Percentiles rank a stretch among this genome's conserved stretches.
Conservation (phyloP, 805 yeast genomes). For the Saccharomyces kudriavzevii region DNA sequence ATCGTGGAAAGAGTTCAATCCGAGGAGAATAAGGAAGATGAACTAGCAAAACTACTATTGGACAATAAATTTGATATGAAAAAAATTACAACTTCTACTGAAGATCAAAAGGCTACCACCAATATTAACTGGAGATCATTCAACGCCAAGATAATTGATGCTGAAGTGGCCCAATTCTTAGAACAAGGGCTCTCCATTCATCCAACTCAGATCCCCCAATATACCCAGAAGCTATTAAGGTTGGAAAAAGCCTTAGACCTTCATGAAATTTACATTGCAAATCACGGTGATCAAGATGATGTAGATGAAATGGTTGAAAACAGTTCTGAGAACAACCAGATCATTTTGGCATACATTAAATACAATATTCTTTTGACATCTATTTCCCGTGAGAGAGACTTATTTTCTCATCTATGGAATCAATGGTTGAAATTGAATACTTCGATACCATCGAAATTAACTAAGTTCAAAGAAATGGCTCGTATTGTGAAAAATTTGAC, state of each 20-base stretch:
- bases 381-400: slow-evolving; percentile 59
- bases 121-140: slow-evolving; percentile 52
- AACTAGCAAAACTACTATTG: slow-evolving; percentile 35
- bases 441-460: slow-evolving; percentile 19
- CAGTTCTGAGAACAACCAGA: slow-evolving; percentile 57
- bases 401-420: slow-evolving; percentile 33
- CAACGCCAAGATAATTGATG: slow-evolving; percentile 56
- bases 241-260: slow-evolving; percentile 66
- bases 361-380: slow-evolving; percentile 59
- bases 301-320: slow-evolving; percentile 34
- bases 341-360: slow-evolving; percentile 65
- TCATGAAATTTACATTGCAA: slow-evolving; percentile 47
- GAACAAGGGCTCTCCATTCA: slow-evolving; percentile 34
- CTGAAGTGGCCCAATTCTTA: slow-evolving; percentile 59
- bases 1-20: slow-evolving; percentile 12
- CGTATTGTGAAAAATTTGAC: slow-evolving; percentile 37
- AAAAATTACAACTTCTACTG: slow-evolving; percentile 2
- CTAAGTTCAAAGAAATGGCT: slow-evolving; percentile 29
- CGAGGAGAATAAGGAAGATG: slow-evolving; percentile 18
- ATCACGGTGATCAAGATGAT: slow-evolving; percentile 37
- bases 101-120: slow-evolving; percentile 31
- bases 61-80: slow-evolving; percentile 18
- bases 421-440: slow-evolving; percentile 18
- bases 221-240: slow-evolving; percentile 47
- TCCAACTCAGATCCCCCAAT: slow-evolving; percentile 37